A percentile compares a stretch with the other conserved stretches of the same genome.
These are phyloP conservation scores for Saksenaea vasiformis DNA, from an alignment of 371 early-diverging fungal species.

Conservation along the genomic window DNA sequence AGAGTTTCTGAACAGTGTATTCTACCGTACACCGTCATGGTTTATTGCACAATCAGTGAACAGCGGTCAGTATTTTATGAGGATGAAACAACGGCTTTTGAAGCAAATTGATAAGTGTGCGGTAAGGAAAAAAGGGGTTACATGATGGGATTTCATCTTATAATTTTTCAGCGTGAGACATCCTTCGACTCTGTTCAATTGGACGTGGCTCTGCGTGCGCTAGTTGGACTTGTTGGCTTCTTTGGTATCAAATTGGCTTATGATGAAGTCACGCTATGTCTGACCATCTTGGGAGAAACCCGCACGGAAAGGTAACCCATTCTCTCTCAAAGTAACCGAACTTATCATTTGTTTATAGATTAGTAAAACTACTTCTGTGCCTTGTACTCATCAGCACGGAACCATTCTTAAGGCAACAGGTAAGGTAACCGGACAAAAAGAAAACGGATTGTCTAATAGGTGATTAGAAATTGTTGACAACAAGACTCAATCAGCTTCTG, in stretches of 20 bases:
- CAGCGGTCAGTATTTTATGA: slow-evolving; percentile 31
- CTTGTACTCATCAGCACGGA: slow-evolving; percentile 17
- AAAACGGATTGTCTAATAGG: neutral
- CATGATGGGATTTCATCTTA: neutral
- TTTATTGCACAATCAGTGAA: slow-evolving; percentile 37
- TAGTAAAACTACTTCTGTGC: slow-evolving; percentile 15
- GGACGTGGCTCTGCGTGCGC: slow-evolving; percentile 34
- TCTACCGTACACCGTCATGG: slow-evolving; percentile 37
- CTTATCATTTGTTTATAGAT: neutral
- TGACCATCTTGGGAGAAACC: slow-evolving; percentile 24
- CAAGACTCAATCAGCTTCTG: slow-evolving; percentile 25
- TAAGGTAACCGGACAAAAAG: neutral
- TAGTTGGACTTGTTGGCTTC: slow-evolving; percentile 40
- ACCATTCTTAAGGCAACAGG: slow-evolving; percentile 11
- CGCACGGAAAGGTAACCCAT: slow-evolving; percentile 33
- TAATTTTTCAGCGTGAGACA: neutral
- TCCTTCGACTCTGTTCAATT: slow-evolving; percentile 17
- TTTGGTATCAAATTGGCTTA: slow-evolving; percentile 43
- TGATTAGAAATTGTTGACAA: slow-evolving; percentile 22
- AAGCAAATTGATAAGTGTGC: slow-evolving; percentile 19
- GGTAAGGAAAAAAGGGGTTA: slow-evolving; percentile 10
- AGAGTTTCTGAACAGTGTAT: slow-evolving; percentile 40
- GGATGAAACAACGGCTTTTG: slow-evolving; percentile 36
- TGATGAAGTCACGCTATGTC: slow-evolving; percentile 22
- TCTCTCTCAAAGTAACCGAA: no score